phyloP scores from a whole-genome alignment of 2,329 filamentous ascomycete species.

The Diaporthe destruens region DNA sequence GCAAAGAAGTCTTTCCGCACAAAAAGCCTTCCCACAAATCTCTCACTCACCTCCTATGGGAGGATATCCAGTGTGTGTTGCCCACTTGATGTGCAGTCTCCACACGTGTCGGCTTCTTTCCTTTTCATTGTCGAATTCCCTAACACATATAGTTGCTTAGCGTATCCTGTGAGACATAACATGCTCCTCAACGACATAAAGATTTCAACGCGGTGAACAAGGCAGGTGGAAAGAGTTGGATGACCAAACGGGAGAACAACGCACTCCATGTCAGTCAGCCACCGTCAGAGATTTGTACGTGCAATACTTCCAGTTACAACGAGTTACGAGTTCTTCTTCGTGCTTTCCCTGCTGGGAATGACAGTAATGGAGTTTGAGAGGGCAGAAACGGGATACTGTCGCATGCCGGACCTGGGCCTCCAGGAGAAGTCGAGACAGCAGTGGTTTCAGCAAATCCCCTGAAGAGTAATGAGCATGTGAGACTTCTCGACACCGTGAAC shows the following conservation, averaged over 20 bases:
- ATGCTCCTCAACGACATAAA: background rate
- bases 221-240: background rate
- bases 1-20: background rate
- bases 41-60: background rate
- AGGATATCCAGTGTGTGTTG: background rate
- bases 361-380: background rate
- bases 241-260: background rate
- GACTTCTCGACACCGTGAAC: background rate
- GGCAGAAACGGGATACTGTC: background rate
- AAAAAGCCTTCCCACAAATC: background rate
- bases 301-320: background rate
- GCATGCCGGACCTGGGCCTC: background rate
- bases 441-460: background rate
- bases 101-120: background rate
- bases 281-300: background rate
- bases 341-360: background rate
- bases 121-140: background rate
- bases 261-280: background rate
- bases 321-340: background rate
- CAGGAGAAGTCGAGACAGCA: background rate
- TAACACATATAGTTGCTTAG: background rate
- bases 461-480: background rate
- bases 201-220: background rate
- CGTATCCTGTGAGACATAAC: background rate
- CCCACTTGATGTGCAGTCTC: background rate